Percentiles rank a stretch among this genome's conserved stretches.
These are phyloP conservation scores for Prunella vulgaris DNA, from an alignment of 257 asterid genomes.

Conservation along the genomic window DNA sequence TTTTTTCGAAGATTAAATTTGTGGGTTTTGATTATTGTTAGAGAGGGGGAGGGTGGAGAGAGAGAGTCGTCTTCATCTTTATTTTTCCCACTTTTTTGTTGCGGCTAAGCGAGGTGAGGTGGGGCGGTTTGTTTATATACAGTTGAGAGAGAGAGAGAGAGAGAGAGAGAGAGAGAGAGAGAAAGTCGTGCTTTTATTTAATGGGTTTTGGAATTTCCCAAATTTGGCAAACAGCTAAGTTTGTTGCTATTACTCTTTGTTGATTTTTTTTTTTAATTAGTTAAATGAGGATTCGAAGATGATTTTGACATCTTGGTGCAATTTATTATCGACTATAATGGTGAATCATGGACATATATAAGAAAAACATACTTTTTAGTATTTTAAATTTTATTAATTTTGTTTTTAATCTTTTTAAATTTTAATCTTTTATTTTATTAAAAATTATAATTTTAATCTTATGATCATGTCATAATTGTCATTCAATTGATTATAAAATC, in stretches of 20 bases:
- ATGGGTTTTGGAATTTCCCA: conserved; percentile 37
- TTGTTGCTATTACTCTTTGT: not conserved
- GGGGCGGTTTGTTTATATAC: conserved; percentile 46
- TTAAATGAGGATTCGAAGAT: not conserved
- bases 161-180: not conserved
- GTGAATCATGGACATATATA: no score
- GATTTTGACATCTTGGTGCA: no score
- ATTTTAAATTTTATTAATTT: no score
- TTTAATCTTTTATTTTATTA: no score
- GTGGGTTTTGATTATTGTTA: not conserved
- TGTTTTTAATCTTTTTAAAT: no score
- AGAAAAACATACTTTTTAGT: no score
- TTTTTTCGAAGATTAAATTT: not conserved
- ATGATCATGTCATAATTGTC: no score
- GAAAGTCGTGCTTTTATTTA: not conserved
- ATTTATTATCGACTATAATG: no score
- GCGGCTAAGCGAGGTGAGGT: conserved; percentile 20
- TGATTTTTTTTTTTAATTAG: no score
- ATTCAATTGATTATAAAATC: no score
- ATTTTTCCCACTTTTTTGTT: conserved; percentile 5
- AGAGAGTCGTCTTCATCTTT: conserved; percentile 22
- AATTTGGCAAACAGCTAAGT: conserved; percentile 37
- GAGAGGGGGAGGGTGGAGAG: conserved; percentile 14
- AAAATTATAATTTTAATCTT: no score
- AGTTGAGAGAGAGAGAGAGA: conserved; percentile 10